These are phyloP conservation scores for Takakia lepidozioides DNA, from an alignment of 225 moss, liverwort and hornwort species.

Conservation along the genomic window DNA sequence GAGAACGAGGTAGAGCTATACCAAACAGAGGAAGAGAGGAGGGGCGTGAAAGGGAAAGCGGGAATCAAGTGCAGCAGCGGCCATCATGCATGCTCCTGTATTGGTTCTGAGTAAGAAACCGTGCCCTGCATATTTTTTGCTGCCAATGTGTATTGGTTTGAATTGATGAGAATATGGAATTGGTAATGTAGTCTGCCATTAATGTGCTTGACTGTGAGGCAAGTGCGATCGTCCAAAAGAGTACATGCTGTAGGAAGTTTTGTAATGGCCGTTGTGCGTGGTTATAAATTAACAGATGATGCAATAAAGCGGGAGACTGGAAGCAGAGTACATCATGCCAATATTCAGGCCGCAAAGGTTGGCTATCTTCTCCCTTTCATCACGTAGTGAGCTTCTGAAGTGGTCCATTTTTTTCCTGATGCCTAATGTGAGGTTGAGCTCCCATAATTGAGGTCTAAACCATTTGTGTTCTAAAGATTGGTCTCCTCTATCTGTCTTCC, in stretches of 20 bases:
- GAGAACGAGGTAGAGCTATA: background rate
- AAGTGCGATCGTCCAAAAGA: background rate
- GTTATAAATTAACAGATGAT: no score
- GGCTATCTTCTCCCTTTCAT: background rate
- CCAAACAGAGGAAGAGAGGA: background rate
- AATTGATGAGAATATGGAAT: background rate
- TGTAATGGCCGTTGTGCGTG: background rate
- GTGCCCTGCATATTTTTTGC: background rate
- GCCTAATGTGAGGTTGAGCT: no score
- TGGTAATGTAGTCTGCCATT: background rate
- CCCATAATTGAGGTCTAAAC: no score
- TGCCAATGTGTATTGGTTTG: background rate
- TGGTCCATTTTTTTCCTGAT: background rate
- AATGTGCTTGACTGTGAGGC: background rate
- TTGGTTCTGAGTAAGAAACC: constrained; percentile 58
- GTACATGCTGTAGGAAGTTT: background rate
- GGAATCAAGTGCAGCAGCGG: no score
- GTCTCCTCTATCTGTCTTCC: background rate
- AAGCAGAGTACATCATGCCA: constrained; percentile 67
- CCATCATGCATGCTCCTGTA: constrained; percentile 84
- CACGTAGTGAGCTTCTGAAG: background rate
- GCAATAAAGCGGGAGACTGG: constrained; percentile 82
- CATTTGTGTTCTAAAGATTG: no score
- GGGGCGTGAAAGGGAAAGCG: background rate
- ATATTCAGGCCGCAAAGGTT: constrained; percentile 84